Evolutionary conservation across 2,329 filamentous ascomycete species (phyloP), one percentile per base, ranked within the genome.

Genomic region (Pseudocercospora ulei): DNA sequence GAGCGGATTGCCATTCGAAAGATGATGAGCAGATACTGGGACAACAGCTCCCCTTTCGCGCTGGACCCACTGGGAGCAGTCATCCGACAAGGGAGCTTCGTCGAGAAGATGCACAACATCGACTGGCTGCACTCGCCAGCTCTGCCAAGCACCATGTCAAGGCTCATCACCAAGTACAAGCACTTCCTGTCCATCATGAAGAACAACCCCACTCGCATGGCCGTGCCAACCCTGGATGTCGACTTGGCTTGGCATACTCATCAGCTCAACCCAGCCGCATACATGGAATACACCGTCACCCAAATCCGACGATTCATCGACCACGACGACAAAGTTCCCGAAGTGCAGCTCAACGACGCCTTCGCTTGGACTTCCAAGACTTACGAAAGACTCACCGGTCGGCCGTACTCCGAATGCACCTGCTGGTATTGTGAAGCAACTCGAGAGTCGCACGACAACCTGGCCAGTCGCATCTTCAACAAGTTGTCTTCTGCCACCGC

Each of bases 371-470:
- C 84, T 0, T 75, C 71, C 53, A 78, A 77, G 50, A 63, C 60
- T 1, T 92, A 88, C 56, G 73, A 82, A 50, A 72, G 74, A 17
- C 59, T 64, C 8, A 86, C 73, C 49, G 62, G 65, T 9, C 71
- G 78, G 35, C 71, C 82, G 3, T 92, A 87, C 57, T 78, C 73
- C 1, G 78, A 82, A 58, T 88, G 82, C 52, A 82, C 76, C 0
- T 87, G 82, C 59, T 87, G 82, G 81, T 85, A 87, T 58, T 92
- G 84, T 61, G 83, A 90, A 60, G 71, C 76, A 3, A 70, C 78
- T 37, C 74, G 80, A 20, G 65, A 73, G 27, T 63, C 70, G 2
- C 68, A 76, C 51, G 65, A 73, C 2, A 68, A 65, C 7, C 56
- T 63, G 1, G 48, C 72, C 2, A 64, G 62, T 3, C 63, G 62